phyloP scores from a whole-genome alignment of 148 eudicot species.

The Arbutus unedo region DNA sequence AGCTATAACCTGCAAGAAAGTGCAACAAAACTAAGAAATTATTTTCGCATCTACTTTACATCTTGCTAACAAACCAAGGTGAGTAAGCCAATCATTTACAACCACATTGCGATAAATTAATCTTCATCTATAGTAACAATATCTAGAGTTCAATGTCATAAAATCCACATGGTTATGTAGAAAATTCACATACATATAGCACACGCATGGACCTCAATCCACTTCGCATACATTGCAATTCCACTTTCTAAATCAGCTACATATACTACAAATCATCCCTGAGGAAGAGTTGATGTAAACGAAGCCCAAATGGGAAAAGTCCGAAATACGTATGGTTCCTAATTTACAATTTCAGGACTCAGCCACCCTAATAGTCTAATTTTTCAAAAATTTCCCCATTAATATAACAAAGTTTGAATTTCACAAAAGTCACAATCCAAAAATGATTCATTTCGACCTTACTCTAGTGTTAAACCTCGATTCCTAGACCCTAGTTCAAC shows the following conservation, averaged over 20 bases:
- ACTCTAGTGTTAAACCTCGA: not conserved
- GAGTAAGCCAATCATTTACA: not conserved
- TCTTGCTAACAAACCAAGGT: too few species aligned
- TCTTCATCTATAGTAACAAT: too few species aligned
- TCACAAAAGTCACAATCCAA: not conserved
- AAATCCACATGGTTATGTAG: not conserved
- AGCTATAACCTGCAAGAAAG: slow-evolving; percentile 64
- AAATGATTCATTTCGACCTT: not conserved
- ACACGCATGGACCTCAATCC: not conserved
- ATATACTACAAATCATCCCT: not conserved
- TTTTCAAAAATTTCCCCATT: not conserved
- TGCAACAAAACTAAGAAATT: not conserved
- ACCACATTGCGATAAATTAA: too few species aligned
- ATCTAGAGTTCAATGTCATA: not conserved
- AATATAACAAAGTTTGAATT: not conserved
- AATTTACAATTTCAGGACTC: not conserved
- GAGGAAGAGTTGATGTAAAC: not conserved
- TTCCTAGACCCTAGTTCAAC: not conserved
- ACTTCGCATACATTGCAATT: not conserved
- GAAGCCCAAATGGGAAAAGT: not conserved
- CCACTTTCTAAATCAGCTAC: not conserved
- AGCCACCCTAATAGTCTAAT: not conserved
- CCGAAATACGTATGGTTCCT: not conserved
- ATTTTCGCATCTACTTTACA: not conserved
- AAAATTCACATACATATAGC: not conserved